Conservation (phyloP, 805 yeast species). For the Kluyveromyces wickerhamii region DNA sequence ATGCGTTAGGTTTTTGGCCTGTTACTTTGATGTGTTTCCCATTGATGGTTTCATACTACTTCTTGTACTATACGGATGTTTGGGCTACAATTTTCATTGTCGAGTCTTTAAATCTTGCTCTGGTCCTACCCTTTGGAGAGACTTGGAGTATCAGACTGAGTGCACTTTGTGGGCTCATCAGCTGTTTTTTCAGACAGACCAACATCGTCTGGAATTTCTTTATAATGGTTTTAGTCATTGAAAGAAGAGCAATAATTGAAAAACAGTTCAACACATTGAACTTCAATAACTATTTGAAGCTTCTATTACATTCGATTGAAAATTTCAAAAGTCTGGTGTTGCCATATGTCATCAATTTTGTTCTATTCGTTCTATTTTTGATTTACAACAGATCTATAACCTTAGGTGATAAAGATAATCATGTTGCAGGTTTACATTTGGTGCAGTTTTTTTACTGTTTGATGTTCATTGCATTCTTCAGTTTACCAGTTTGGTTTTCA, state of each 20-base stretch:
- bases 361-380: conserved; percentile 49
- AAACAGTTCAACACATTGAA: conserved; percentile 32
- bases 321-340: conserved; percentile 29
- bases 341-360: conserved; percentile 49
- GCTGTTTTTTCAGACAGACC: conserved; percentile 81
- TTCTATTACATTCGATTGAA: conserved; percentile 31
- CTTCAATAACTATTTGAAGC: conserved; percentile 34
- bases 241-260: conserved; percentile 38
- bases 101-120: conserved; percentile 42
- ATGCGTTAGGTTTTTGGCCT: conserved; percentile 38
- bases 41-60: conserved; percentile 60
- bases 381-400: conserved; percentile 74
- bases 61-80: conserved; percentile 83
- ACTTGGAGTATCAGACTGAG: conserved; percentile 34
- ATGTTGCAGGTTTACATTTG: conserved; percentile 58
- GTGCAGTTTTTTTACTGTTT: conserved; percentile 79
- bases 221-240: conserved; percentile 46
- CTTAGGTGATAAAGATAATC: conserved; percentile 87
- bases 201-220: conserved; percentile 81
- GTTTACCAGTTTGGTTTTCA: conserved; percentile 69
- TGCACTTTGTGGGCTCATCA: conserved; percentile 48
- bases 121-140: conserved; percentile 33
- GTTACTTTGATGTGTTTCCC: conserved; percentile 51
- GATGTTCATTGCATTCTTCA: conserved; percentile 52
- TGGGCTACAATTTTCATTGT: conserved; percentile 77